These are phyloP conservation scores for Lanmaoa rubissima DNA, from an alignment of 768 basidiomycete genomes.

Conservation along the genomic window DNA sequence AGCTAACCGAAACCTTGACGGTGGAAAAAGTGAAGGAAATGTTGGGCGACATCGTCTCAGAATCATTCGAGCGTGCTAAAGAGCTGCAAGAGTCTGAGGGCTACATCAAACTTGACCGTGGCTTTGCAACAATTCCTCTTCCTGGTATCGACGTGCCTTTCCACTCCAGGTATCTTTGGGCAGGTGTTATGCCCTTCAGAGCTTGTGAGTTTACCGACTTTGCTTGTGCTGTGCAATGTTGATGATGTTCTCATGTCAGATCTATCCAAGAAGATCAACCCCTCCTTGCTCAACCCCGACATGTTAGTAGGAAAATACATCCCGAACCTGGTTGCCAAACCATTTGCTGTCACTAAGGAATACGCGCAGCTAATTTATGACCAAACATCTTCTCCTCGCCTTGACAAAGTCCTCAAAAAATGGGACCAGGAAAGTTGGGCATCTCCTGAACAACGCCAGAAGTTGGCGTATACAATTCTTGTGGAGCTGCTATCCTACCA, in stretches of 20 bases:
- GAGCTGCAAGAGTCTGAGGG: slow-evolving; percentile 82
- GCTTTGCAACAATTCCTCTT: slow-evolving; percentile 92
- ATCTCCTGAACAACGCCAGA: slow-evolving; percentile 76
- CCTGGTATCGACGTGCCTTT: slow-evolving; percentile 99
- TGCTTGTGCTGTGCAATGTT: not conserved
- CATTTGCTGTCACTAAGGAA: slow-evolving; percentile 77
- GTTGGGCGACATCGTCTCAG: slow-evolving; percentile 87
- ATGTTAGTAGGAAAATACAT: slow-evolving; percentile 95
- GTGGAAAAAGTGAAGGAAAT: slow-evolving; percentile 96
- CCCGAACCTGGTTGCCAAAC: slow-evolving; percentile 91
- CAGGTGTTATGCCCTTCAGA: slow-evolving; percentile 95
- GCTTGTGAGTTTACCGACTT: slow-evolving; percentile 63
- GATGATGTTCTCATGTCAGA: slow-evolving; percentile 43
- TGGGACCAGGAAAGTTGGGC: slow-evolving; percentile 95
- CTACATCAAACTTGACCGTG: slow-evolving; percentile 91
- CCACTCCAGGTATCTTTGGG: slow-evolving; percentile 99
- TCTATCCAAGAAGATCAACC: slow-evolving; percentile 96
- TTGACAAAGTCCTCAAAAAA: slow-evolving; percentile 89
- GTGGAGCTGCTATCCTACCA: slow-evolving; percentile 98
- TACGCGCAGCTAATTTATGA: slow-evolving; percentile 96
- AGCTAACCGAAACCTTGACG: slow-evolving; percentile 86
- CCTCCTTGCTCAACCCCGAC: slow-evolving; percentile 88
- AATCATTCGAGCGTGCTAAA: slow-evolving; percentile 70
- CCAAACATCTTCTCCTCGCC: slow-evolving; percentile 92
- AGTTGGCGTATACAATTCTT: slow-evolving; percentile 92